Evolutionary conservation across 2,329 filamentous ascomycete genomes (phyloP).

Genomic region (Aspergillus tanneri): DNA sequence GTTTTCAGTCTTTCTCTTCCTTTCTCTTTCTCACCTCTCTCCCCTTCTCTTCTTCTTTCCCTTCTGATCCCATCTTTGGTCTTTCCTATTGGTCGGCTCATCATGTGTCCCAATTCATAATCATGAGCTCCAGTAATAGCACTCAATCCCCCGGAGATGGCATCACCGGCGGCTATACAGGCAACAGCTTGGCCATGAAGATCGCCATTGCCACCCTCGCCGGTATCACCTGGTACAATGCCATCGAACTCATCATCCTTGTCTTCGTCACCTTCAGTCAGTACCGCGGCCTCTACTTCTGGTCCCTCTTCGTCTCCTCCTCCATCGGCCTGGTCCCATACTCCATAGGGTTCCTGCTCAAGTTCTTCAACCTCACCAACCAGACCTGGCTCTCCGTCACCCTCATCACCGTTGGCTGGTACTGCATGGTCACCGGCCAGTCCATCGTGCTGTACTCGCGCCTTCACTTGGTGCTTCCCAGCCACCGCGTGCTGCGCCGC

Average conservation of each 20-base stretch:
- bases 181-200: conserved; percentile 36
- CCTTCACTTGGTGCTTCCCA: conserved; percentile 48
- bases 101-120: conserved; percentile 16
- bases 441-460: conserved; percentile 52
- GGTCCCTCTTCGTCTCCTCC: conserved; percentile 48
- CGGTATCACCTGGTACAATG: conserved; percentile 52
- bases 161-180: conserved; percentile 39
- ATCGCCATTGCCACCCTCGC: conserved; percentile 49
- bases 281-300: conserved; percentile 52
- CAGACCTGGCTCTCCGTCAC: conserved; percentile 42
- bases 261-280: conserved; percentile 51
- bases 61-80: conserved; percentile 14
- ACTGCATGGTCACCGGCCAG: conserved; percentile 50
- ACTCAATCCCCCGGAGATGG: conserved; percentile 32
- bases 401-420: conserved; percentile 49
- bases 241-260: conserved; percentile 50
- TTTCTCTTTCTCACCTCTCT: neutral
- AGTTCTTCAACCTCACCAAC: conserved; percentile 43
- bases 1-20: conserved; percentile 2
- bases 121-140: conserved; percentile 25
- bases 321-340: conserved; percentile 47
- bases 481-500: conserved; percentile 39
- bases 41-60: neutral
- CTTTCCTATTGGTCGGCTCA: conserved; percentile 9
- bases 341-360: conserved; percentile 49